Evolutionary conservation across 306 rosid genomes (phyloP).

Genomic region (Dalbergia cochinchinensis): DNA sequence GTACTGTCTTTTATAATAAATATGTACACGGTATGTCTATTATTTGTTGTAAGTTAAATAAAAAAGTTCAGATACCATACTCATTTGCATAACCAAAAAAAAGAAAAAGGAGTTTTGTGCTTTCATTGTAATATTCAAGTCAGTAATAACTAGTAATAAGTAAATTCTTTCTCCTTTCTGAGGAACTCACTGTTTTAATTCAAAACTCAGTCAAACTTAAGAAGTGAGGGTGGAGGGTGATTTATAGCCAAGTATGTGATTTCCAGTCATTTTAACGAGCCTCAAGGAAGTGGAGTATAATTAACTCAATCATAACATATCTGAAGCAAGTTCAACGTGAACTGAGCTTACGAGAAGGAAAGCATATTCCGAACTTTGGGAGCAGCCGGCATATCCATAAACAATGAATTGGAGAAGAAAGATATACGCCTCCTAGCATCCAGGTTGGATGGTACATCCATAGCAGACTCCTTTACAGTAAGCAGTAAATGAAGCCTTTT

Average conservation of each 20-base stretch:
- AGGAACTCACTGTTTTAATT: too few relatives aligned
- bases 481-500: conserved; percentile 89
- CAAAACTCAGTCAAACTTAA: too few relatives aligned
- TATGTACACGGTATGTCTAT: too few relatives aligned
- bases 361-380: conserved; percentile 97
- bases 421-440: conserved; percentile 95
- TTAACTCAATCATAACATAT: conserved; percentile 9
- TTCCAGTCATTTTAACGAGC: neutral
- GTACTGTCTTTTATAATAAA: too few relatives aligned
- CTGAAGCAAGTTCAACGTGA: conserved; percentile 17
- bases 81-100: too few relatives aligned
- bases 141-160: too few relatives aligned
- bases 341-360: conserved; percentile 88
- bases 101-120: too few relatives aligned
- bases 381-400: conserved; percentile 96
- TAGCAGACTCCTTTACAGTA: conserved; percentile 95
- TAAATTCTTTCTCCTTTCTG: too few relatives aligned
- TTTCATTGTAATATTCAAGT: too few relatives aligned
- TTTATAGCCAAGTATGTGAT: neutral
- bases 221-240: neutral
- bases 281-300: neutral
- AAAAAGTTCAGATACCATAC: too few relatives aligned
- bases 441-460: conserved; percentile 97
- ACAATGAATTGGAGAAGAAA: conserved; percentile 93
- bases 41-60: too few relatives aligned